Evolutionary conservation across 2,329 filamentous ascomycete genomes (phyloP).

Genomic region (Thielaviopsis populi): DNA sequence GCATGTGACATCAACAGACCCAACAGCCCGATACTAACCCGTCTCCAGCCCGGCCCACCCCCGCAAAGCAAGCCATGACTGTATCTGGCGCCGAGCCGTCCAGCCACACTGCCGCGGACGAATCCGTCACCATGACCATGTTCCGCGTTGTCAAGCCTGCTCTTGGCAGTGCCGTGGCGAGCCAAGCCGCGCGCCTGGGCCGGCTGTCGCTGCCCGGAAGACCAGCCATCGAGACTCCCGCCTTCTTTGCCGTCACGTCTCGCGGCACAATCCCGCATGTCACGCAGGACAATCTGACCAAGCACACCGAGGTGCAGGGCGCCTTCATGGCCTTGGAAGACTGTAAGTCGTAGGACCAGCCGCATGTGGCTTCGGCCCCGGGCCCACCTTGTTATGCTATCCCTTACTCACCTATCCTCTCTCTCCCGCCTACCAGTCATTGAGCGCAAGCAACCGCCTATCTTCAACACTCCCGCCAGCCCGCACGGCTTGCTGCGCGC

Average conservation of each 20-base stretch:
- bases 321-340: slow-evolving; percentile 81
- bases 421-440: slow-evolving; percentile 30
- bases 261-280: slow-evolving; percentile 77
- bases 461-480: slow-evolving; percentile 28
- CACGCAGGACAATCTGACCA: slow-evolving; percentile 64
- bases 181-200: slow-evolving; percentile 47
- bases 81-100: background rate
- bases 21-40: background rate
- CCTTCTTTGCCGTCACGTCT: slow-evolving; percentile 66
- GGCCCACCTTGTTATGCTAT: background rate
- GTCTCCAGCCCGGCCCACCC: background rate
- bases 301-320: slow-evolving; percentile 49
- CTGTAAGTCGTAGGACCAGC: slow-evolving; percentile 43
- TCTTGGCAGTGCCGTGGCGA: slow-evolving; percentile 22
- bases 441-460: slow-evolving; percentile 37
- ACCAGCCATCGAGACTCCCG: slow-evolving; percentile 62
- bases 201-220: slow-evolving; percentile 46
- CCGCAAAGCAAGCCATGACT: background rate
- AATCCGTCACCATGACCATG: slow-evolving; percentile 8
- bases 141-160: slow-evolving; percentile 36
- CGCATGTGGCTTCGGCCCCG: background rate
- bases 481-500: slow-evolving; percentile 48
- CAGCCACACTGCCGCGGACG: background rate
- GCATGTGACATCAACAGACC: background rate
- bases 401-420: background rate